These are phyloP conservation scores for Gilbertella persicaria DNA, from an alignment of 371 early-diverging fungal species.

Conservation along the genomic window DNA sequence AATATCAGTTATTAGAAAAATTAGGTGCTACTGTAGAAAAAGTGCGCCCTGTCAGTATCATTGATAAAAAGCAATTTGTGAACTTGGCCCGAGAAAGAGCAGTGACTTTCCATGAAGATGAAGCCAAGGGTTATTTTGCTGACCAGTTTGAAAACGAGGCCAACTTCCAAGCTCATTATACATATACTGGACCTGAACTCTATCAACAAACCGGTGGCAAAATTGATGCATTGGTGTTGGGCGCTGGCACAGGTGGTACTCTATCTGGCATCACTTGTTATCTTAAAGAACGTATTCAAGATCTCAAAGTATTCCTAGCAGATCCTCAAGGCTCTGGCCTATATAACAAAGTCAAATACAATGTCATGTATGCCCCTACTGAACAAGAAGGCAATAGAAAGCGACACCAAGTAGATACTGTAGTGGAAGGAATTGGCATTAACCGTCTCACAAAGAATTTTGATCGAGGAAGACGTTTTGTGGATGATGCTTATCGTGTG, in stretches of 20 bases:
- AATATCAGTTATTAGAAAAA: conserved; percentile 79
- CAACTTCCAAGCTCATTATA: conserved; percentile 81
- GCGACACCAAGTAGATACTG: conserved; percentile 95
- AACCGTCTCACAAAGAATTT: conserved; percentile 94
- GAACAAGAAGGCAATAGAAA: conserved; percentile 90
- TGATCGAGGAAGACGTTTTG: conserved; percentile 55
- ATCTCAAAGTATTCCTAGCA: conserved; percentile 75
- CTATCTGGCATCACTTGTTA: conserved; percentile 85
- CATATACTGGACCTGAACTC: conserved; percentile 91
- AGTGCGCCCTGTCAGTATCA: conserved; percentile 90
- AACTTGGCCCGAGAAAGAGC: conserved; percentile 84
- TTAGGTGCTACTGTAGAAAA: conserved; percentile 91
- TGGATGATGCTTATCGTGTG: conserved; percentile 89
- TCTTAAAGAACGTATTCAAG: conserved; percentile 68
- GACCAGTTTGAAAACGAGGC: conserved; percentile 95
- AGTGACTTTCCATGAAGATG: conserved; percentile 53
- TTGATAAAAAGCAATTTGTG: conserved; percentile 91
- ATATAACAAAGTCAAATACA: conserved; percentile 88
- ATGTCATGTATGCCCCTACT: conserved; percentile 84
- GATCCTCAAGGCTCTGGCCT: conserved; percentile 95
- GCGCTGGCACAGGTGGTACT: conserved; percentile 95
- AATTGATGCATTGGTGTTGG: conserved; percentile 84
- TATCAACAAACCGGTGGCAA: conserved; percentile 68
- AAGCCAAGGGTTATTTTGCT: conserved; percentile 59
- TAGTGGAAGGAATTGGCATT: conserved; percentile 96